Evolutionary conservation across 768 basidiomycete genomes (phyloP), one percentile per base, ranked within the genome.

Genomic region (Mycena indigotica): DNA sequence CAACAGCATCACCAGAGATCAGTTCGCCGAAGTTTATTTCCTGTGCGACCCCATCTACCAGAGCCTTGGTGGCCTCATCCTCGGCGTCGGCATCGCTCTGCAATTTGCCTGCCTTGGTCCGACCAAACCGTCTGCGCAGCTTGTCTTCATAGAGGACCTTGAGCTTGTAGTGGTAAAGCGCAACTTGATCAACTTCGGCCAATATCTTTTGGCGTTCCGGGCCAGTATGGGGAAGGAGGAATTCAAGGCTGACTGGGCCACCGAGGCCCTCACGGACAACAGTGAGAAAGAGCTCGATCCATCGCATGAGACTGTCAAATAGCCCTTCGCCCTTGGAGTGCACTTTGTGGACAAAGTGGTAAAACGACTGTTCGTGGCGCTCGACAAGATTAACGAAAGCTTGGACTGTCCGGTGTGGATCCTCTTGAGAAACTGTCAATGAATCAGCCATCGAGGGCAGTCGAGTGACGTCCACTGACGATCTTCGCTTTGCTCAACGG

Each of bases 331-430:
- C 97, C 70, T 98, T 98, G 44, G 93, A 88, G 68, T 99, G 97
- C 2, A 99, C 97, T 65, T 96, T 97, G 83, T 99, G 94, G 25
- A 99, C 95, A 69, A 99, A 99, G 56, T 81, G 80, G 78, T 99
- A 99, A 77, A 98, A 98, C 0, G 93, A 75, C 67, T 95, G 93
- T 66, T 98, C 95, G 71, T 99, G 97, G 15, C 97, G 85, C 66
- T 90, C 84, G 28, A 99, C 89, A 23, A 99, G 86, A 69, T 93
- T 86, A 62, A 98, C 93, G 69, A 98, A 98, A 2, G 85, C 85
- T 69, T 96, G 91, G 3, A 98, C 97, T 4, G 94, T 96, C 30
- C 78, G 75, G 45, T 85, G 84, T 0, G 97, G 91, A 60, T 98
- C 90, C 54, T 88, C 86, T 70, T 90, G 89, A 61, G 84, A 85